phyloP scores from a whole-genome alignment of 164 flowering plant species.

The Aristolochia contorta region DNA sequence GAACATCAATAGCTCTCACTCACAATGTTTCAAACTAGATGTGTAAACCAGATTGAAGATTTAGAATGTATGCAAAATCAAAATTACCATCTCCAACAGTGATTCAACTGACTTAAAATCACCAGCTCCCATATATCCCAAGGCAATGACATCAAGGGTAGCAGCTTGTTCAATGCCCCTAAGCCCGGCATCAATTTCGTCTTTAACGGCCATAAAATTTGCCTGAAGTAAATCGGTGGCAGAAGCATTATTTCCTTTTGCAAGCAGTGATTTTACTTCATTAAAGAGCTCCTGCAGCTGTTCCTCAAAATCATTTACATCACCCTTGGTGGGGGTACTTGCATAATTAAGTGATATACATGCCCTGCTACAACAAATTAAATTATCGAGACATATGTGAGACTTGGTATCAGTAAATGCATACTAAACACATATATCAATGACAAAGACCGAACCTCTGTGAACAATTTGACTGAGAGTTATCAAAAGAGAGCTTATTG shows the following conservation, averaged over 20 bases:
- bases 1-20: background rate
- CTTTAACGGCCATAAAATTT: slow-evolving; percentile 68
- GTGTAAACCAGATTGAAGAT: background rate
- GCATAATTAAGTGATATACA: slow-evolving; percentile 21
- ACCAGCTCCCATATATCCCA: slow-evolving; percentile 65
- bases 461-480: too few species aligned
- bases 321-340: slow-evolving; percentile 16
- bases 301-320: slow-evolving; percentile 39
- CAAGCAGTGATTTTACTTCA: slow-evolving; percentile 60
- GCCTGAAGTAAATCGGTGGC: slow-evolving; percentile 67
- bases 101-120: slow-evolving; percentile 37
- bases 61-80: background rate
- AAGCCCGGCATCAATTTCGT: slow-evolving; percentile 51
- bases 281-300: slow-evolving; percentile 58
- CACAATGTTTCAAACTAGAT: background rate
- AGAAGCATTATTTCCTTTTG: slow-evolving; percentile 45
- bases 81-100: slow-evolving; percentile 36
- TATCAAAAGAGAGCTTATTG: too few species aligned
- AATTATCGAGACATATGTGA: too few species aligned
- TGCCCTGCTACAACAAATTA: slow-evolving; percentile 28
- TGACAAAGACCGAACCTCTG: too few species aligned
- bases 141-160: slow-evolving; percentile 60
- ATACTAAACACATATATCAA: too few species aligned
- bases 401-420: too few species aligned
- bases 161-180: slow-evolving; percentile 81